Evolutionary conservation across 176 grass and related monocot genomes (phyloP).

Genomic region (Leersia perrieri): DNA sequence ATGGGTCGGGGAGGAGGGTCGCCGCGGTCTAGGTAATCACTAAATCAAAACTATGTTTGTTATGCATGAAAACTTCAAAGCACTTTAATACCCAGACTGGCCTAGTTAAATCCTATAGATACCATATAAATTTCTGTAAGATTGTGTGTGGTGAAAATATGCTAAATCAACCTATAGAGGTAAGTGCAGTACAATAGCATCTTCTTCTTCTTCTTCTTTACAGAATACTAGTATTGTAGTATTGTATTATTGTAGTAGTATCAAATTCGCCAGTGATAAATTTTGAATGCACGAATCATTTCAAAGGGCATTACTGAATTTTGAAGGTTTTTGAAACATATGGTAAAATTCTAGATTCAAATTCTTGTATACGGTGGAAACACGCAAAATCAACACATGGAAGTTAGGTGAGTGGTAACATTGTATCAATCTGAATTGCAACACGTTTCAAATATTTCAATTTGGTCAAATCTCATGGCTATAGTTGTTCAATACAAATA

Average conservation of each 20-base stretch:
- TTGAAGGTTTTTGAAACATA: neutral
- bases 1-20: too few relatives aligned
- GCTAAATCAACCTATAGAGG: neutral
- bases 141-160: neutral
- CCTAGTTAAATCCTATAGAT: neutral
- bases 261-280: too few relatives aligned
- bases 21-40: too few relatives aligned
- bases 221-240: too few relatives aligned
- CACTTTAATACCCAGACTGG: too few relatives aligned
- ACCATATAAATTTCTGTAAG: neutral
- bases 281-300: neutral
- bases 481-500: neutral
- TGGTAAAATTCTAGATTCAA: neutral
- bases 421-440: neutral
- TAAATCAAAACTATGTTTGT: too few relatives aligned
- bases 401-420: neutral
- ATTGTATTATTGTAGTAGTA: neutral
- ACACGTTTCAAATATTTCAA: neutral
- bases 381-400: neutral
- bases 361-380: neutral
- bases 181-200: neutral
- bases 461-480: neutral
- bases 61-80: too few relatives aligned
- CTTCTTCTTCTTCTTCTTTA: neutral
- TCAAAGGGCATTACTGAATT: neutral